Evolutionary conservation across 495 filamentous ascomycete species (phyloP).

Genomic region (Penicillium daleae): DNA sequence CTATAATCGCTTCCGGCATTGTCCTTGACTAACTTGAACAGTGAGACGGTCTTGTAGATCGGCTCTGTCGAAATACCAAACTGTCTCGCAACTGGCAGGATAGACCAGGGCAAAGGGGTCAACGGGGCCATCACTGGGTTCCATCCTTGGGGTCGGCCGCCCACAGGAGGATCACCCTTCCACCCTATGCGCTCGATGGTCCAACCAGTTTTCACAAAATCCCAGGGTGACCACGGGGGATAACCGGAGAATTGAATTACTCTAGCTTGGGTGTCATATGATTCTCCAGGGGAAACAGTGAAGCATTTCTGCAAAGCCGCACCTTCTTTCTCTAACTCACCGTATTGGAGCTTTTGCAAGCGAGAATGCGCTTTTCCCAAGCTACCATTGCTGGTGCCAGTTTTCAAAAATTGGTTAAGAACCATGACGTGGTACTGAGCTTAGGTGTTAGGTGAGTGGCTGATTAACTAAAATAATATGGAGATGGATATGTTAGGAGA

Average conservation of each 20-base stretch:
- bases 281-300: not conserved
- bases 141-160: not conserved
- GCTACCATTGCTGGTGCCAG: not conserved
- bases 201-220: conserved; percentile 6
- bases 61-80: not conserved
- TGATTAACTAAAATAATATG: not conserved
- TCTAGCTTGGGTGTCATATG: not conserved
- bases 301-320: conserved; percentile 2
- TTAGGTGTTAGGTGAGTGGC: not conserved
- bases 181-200: not conserved
- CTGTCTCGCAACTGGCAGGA: not conserved
- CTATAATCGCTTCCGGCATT: conserved; percentile 5
- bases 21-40: conserved; percentile 2
- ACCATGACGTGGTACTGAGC: not conserved
- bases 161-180: not conserved
- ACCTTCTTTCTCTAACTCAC: not conserved
- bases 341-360: not conserved
- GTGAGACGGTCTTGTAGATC: conserved; percentile 6
- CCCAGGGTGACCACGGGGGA: not conserved
- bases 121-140: conserved; percentile 3
- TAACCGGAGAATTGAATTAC: conserved; percentile 2
- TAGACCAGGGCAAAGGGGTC: not conserved
- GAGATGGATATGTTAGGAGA: not conserved
- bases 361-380: not conserved
- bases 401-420: not conserved